Conservation (phyloP, 2,329 filamentous ascomycete species). For the Arthrobotrys sphaeroides region DNA sequence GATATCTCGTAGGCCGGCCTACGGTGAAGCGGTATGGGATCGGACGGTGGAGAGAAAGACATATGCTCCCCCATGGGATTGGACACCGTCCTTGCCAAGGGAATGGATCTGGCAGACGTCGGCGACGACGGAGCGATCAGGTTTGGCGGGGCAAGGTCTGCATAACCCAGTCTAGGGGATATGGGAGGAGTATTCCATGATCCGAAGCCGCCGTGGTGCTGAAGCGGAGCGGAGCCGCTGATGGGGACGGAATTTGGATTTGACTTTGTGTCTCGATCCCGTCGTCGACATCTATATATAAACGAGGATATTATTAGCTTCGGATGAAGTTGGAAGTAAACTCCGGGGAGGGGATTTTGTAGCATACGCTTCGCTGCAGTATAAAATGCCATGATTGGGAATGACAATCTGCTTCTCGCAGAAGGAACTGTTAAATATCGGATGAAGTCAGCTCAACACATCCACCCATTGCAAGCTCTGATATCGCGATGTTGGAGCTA, state of each 20-base stretch:
- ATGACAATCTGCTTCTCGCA: constrained; percentile 59
- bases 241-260: constrained; percentile 27
- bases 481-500: constrained; percentile 4
- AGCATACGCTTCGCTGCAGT: constrained; percentile 55
- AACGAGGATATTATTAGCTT: constrained; percentile 7
- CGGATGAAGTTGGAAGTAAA: constrained; percentile 6
- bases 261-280: constrained; percentile 46
- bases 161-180: constrained; percentile 43
- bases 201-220: constrained; percentile 38
- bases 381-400: constrained; percentile 57
- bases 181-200: constrained; percentile 52
- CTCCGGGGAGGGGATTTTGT: background rate
- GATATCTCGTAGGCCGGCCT: constrained; percentile 43
- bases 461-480: background rate
- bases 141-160: constrained; percentile 47
- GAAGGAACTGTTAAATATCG: constrained; percentile 55
- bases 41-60: constrained; percentile 52
- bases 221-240: constrained; percentile 41
- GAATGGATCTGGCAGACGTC: constrained; percentile 43
- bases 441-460: constrained; percentile 41
- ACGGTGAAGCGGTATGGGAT: constrained; percentile 48
- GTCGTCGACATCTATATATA: constrained; percentile 39
- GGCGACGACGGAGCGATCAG: constrained; percentile 50
- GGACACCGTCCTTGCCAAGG: constrained; percentile 40
- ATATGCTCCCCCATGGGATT: constrained; percentile 22